Base-by-base conservation (phyloP, 2,329 filamentous ascomycete genomes). In the Podosphaera leucotricha region DNA sequence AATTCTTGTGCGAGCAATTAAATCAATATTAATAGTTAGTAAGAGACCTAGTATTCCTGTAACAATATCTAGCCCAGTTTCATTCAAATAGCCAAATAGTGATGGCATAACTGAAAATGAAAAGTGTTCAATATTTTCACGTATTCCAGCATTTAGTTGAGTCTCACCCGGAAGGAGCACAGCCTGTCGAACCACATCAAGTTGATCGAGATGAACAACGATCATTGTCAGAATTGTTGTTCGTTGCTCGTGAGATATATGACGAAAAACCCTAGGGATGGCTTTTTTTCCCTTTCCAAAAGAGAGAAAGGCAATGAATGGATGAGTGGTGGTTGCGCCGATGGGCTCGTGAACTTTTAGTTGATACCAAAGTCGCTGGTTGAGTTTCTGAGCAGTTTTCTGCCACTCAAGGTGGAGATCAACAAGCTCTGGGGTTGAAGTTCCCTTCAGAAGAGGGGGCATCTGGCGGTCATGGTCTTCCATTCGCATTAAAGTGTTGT, bases 211-310 rank as follows among this genome's bases (percentile, higher is more conserved):
- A 54, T 95, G 85, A 43, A 94, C 78, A 47, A 92, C 75, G 52
- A 98, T 87, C 71, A 98, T 87, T 4, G 90, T 98, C 49, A 98
- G 68, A 49, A 95, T 84, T 1, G 86, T 95, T 19, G 90, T 86
- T 42, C 87, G 82, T 62, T 95, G 86, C 57, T 94, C 81, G 49
- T 86, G 80, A 50, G 81, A 80, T 43, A 94, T 81, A 56, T 94
- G 84, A 38, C 85, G 79, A 71, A 95, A 95, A 44, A 95, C 81
- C 45, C 90, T 83, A 42, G 85, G 85, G 48, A 98, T 84, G 1
- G 82, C 83, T 65, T 90, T 93, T 66, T 94, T 95, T 56, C 90
- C 90, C 66, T 98, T 98, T 52, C 78, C 75, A 56, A 90, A 92
- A 3, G 86, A 92, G 40, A 98, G 66, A 60, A 98, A 87, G 40